phyloP scores from a whole-genome alignment of 768 basidiomycete species.

The Tricholomella constricta region DNA sequence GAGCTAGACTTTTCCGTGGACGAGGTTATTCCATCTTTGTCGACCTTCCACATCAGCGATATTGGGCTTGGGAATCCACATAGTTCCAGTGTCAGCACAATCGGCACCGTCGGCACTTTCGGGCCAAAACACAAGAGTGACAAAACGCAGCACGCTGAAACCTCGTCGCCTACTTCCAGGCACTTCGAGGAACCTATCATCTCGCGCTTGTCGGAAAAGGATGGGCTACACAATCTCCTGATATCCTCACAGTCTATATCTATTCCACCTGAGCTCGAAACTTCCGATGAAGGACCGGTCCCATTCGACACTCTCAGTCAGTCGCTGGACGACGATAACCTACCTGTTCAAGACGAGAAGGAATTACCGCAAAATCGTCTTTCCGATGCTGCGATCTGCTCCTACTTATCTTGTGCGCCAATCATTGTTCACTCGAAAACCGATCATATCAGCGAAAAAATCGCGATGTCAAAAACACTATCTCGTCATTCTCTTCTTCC shows the following conservation, averaged over 20 bases:
- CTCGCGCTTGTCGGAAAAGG: neutral
- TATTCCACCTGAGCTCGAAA: neutral
- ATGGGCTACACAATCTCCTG: neutral
- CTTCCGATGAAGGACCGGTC: neutral
- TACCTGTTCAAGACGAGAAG: neutral
- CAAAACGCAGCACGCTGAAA: conserved; percentile 1
- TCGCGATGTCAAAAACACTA: neutral
- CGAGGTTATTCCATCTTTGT: conserved; percentile 8
- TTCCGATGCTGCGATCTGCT: neutral
- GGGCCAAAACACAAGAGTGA: conserved; percentile 22
- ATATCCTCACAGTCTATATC: neutral
- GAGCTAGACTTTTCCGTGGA: conserved; percentile 34
- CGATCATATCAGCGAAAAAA: neutral
- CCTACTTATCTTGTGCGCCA: neutral
- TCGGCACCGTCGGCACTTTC: conserved; percentile 28
- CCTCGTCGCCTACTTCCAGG: neutral
- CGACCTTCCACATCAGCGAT: neutral
- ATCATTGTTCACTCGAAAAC: neutral
- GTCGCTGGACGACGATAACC: neutral
- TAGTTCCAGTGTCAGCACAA: conserved; percentile 12
- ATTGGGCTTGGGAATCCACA: conserved; percentile 3
- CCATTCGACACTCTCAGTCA: too few species aligned
- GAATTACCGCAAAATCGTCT: neutral
- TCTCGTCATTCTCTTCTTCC: neutral
- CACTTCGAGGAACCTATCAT: conserved; percentile 1